Percentiles rank a stretch among this genome's conserved stretches.
These are phyloP conservation scores for Hortiboletus campestris DNA, from an alignment of 768 basidiomycete species.

Conservation along the genomic window DNA sequence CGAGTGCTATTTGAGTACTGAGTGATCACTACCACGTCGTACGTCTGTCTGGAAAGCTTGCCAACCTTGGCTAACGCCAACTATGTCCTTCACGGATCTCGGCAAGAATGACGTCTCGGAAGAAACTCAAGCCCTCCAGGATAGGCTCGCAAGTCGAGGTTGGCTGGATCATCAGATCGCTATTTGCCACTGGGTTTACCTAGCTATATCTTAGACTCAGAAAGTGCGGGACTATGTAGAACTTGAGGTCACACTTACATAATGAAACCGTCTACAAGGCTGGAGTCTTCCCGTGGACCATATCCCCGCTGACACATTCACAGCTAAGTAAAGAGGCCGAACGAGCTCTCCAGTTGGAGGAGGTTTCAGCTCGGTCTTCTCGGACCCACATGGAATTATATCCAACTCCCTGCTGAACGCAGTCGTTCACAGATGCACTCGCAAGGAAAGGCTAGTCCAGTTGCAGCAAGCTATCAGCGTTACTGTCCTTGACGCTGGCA, in stretches of 20 bases:
- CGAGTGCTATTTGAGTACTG: background rate
- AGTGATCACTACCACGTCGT: constrained; percentile 6
- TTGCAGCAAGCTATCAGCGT: constrained; percentile 37
- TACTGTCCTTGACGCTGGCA: constrained; percentile 41
- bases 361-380: constrained; percentile 47
- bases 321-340: constrained; percentile 59
- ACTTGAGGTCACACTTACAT: constrained; percentile 34
- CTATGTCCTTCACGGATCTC: constrained; percentile 40
- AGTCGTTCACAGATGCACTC: constrained; percentile 6
- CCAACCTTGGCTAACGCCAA: constrained; percentile 12
- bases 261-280: constrained; percentile 41
- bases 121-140: constrained; percentile 36
- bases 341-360: constrained; percentile 49
- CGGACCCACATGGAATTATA: constrained; percentile 21
- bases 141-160: constrained; percentile 38
- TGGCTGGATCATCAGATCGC: constrained; percentile 2
- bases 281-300: background rate
- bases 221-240: no score
- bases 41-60: constrained; percentile 14
- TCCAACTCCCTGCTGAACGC: constrained; percentile 16
- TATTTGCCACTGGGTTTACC: constrained; percentile 4
- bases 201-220: constrained; percentile 29
- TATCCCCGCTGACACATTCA: constrained; percentile 5
- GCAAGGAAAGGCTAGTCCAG: constrained; percentile 23
- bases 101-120: constrained; percentile 41